phyloP scores from a whole-genome alignment of 176 grass and related monocot species.

The maize (Zea mays) region Zm-B73-REFERENCE-NAM-5.0 NC_050100.1:196218001-196218500 shows the following conservation, averaged over 20 bases:
- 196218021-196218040: constrained; percentile 25
- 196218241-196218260: neutral
- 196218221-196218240: neutral
- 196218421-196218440: neutral
- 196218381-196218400: neutral
- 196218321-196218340: neutral
- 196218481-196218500: constrained; percentile 18
- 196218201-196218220: neutral
- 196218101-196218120: constrained; percentile 16
- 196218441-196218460: neutral
- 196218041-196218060: constrained; percentile 6
- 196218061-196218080: constrained; percentile 6
- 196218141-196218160: neutral
- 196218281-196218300: no score
- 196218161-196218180: neutral
- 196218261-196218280: neutral
- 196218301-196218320: neutral
- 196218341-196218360: neutral
- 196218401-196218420: neutral
- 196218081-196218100: constrained; percentile 26
- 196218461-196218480: neutral
- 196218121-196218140: neutral
- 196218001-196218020: neutral
- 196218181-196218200: neutral
- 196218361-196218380: neutral